A percentile compares a stretch with the other conserved stretches of the same genome.
These are phyloP conservation scores for Moesziomyces sp. DNA, from an alignment of 1,284 basidiomycete genomes.

Conservation along the genomic window DNA sequence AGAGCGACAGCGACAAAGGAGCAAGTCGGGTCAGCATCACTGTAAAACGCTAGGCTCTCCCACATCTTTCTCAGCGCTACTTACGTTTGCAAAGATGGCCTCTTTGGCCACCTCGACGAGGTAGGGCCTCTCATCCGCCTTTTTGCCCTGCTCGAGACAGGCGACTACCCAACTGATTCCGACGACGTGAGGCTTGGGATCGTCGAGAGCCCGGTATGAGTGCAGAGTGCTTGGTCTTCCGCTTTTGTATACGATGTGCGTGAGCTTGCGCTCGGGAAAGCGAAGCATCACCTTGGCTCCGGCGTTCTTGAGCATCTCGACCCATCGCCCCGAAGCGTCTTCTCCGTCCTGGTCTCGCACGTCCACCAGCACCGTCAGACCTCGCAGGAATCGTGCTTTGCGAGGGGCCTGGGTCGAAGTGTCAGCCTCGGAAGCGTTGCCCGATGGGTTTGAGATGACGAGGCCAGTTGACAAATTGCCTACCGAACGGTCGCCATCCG, in stretches of 20 bases:
- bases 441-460: constrained; percentile 6
- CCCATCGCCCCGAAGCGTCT: constrained; percentile 54
- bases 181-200: constrained; percentile 56
- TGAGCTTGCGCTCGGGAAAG: constrained; percentile 44
- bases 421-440: constrained; percentile 11
- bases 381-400: constrained; percentile 41
- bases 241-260: constrained; percentile 61
- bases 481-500: constrained; percentile 31
- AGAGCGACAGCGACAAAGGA: too few species aligned
- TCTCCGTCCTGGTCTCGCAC: constrained; percentile 59
- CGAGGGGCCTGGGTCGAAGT: constrained; percentile 4
- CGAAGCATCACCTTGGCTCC: constrained; percentile 58
- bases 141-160: constrained; percentile 47
- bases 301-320: constrained; percentile 51
- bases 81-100: constrained; percentile 57
- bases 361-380: constrained; percentile 57
- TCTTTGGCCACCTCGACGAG: constrained; percentile 62
- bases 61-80: background rate
- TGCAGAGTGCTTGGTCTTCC: constrained; percentile 56
- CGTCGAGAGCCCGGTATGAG: constrained; percentile 43
- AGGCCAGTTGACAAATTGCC: constrained; percentile 36
- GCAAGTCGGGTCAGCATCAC: background rate
- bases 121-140: constrained; percentile 53
- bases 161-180: constrained; percentile 56
- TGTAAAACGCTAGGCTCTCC: too few species aligned